phyloP scores from a whole-genome alignment of 257 asterid species.

The Mentha longifolia region DNA sequence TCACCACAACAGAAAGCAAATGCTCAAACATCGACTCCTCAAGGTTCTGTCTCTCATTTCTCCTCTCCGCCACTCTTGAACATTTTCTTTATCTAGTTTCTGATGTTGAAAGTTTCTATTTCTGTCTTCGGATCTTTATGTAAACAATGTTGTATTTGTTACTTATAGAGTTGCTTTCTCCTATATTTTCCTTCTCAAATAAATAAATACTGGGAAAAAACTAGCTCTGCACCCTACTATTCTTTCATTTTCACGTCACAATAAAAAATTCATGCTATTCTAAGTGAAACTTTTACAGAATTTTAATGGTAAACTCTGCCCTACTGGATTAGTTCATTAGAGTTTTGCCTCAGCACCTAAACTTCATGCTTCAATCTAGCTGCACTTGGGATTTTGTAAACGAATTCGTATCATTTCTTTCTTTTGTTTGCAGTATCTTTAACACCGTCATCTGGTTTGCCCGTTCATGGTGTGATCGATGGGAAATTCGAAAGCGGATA shows the following conservation, averaged over 20 bases:
- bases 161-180: not conserved
- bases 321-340: too few relatives aligned
- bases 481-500: conserved; percentile 92
- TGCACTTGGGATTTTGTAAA: not conserved
- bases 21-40: conserved; percentile 34
- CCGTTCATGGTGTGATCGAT: conserved; percentile 74
- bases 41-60: conserved; percentile 39
- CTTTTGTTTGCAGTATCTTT: conserved; percentile 36
- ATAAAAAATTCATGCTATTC: not conserved
- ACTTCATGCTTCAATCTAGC: too few relatives aligned
- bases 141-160: not conserved
- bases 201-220: too few relatives aligned
- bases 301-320: too few relatives aligned
- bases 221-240: not conserved
- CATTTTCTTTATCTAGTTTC: not conserved
- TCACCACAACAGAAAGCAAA: conserved; percentile 31
- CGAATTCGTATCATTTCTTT: not conserved
- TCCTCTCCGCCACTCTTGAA: not conserved
- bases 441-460: conserved; percentile 41
- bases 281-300: not conserved
- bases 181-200: too few relatives aligned
- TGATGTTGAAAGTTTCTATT: not conserved
- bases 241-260: not conserved
- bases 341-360: too few relatives aligned
- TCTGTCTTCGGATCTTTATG: not conserved